phyloP scores from a whole-genome alignment of 768 basidiomycete species.

The Pleurotus sapidus region DNA sequence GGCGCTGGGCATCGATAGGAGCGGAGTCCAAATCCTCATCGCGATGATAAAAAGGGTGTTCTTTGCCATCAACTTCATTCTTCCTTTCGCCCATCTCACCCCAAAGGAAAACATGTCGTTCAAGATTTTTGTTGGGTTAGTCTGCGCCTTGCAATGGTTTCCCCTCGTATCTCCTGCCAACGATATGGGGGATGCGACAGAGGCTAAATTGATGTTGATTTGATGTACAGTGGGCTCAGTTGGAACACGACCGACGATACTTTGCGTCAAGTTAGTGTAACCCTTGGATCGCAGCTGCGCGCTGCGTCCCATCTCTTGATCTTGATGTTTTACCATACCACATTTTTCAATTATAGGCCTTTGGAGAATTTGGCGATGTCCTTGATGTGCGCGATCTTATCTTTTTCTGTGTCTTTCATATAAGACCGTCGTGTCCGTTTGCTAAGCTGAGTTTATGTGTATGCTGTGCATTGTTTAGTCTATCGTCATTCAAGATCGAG shows the following conservation, averaged over 20 bases:
- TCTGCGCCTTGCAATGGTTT: constrained; percentile 52
- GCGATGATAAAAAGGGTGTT: constrained; percentile 38
- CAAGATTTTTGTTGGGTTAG: constrained; percentile 95
- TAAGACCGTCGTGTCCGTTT: constrained; percentile 5
- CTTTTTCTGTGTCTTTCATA: constrained; percentile 15
- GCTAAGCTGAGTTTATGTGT: constrained; percentile 31
- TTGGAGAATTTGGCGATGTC: constrained; percentile 77
- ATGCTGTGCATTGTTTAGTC: constrained; percentile 49
- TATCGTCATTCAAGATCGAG: constrained; percentile 98
- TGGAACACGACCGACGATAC: constrained; percentile 96
- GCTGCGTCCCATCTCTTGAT: constrained; percentile 17
- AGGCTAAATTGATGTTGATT: constrained; percentile 45
- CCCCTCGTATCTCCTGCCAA: constrained; percentile 44
- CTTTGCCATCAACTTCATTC: constrained; percentile 21
- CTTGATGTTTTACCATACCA: constrained; percentile 49
- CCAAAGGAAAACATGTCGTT: constrained; percentile 60
- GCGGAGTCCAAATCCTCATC: constrained; percentile 48
- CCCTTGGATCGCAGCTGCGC: constrained; percentile 18
- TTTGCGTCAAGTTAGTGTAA: constrained; percentile 79
- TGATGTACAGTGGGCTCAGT: constrained; percentile 82
- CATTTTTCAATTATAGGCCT: constrained; percentile 69
- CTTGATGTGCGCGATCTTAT: constrained; percentile 79
- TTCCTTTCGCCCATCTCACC: constrained; percentile 45
- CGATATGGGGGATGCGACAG: constrained; percentile 50
- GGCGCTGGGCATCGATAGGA: not conserved